Evolutionary conservation across 345 rosid species (phyloP).

Genomic region (Pugionium cornutum): DNA sequence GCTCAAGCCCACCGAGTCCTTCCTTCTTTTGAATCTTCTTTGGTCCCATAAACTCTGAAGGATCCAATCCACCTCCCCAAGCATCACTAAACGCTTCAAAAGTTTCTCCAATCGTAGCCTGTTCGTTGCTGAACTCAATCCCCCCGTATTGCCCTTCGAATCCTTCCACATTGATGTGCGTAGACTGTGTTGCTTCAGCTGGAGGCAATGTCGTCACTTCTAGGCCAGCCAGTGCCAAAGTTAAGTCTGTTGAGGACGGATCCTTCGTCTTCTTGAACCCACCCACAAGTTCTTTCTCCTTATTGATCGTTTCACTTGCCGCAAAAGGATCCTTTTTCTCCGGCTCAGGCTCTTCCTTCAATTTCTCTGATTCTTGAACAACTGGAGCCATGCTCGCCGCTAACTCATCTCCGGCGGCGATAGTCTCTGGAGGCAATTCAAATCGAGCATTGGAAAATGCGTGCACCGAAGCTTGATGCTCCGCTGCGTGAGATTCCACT

Average conservation of each 20-base stretch:
- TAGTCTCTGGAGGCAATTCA: conserved; percentile 80
- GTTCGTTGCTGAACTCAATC: conserved; percentile 84
- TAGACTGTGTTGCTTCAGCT: conserved; percentile 95
- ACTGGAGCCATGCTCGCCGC: conserved; percentile 64
- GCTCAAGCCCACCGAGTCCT: conserved; percentile 95
- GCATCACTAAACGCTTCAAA: conserved; percentile 89
- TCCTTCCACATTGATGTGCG: conserved; percentile 87
- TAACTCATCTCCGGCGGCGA: conserved; percentile 78
- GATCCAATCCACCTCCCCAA: conserved; percentile 98
- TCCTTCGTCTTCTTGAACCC: conserved; percentile 89
- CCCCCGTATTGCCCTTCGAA: conserved; percentile 98
- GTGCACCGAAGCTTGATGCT: conserved; percentile 65
- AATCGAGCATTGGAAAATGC: conserved; percentile 63
- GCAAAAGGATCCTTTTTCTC: conserved; percentile 90
- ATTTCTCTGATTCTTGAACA: conserved; percentile 49
- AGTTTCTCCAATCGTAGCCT: conserved; percentile 87
- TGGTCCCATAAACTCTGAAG: conserved; percentile 84
- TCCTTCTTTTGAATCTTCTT: conserved; percentile 71
- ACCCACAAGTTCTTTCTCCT: conserved; percentile 75
- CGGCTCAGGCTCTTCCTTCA: conserved; percentile 60
- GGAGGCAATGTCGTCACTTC: conserved; percentile 95
- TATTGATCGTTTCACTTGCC: conserved; percentile 67
- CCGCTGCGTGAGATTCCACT: conserved; percentile 60
- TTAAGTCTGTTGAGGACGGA: conserved; percentile 65
- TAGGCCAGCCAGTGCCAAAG: conserved; percentile 81